These are phyloP conservation scores for Neostapfia colusana DNA, from an alignment of 176 grass and related monocot genomes.

Conservation along the genomic window DNA sequence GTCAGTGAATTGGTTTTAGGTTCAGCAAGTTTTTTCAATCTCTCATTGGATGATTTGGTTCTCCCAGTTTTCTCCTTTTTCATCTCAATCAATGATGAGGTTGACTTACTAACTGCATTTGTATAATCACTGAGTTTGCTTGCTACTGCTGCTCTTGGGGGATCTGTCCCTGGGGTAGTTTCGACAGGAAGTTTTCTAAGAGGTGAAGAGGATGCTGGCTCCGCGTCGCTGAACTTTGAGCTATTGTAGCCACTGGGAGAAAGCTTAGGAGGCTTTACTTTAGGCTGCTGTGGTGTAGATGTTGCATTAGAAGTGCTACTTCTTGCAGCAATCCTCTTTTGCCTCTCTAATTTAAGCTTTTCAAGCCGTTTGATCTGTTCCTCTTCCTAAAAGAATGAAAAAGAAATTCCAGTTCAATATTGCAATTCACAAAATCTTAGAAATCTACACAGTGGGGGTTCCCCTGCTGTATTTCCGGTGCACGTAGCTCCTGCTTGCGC, in stretches of 20 bases:
- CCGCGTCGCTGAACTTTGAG: constrained; percentile 53
- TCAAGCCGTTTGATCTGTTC: constrained; percentile 89
- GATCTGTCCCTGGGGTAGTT: constrained; percentile 48
- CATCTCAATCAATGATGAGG: constrained; percentile 56
- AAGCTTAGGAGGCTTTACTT: constrained; percentile 56
- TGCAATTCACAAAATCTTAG: constrained; percentile 5
- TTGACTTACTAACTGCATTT: constrained; percentile 65
- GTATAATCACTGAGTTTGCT: constrained; percentile 38
- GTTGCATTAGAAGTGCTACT: constrained; percentile 38
- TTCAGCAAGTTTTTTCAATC: constrained; percentile 66
- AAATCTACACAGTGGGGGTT: background rate
- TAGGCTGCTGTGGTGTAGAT: constrained; percentile 47
- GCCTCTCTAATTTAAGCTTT: constrained; percentile 80
- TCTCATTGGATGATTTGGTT: constrained; percentile 49
- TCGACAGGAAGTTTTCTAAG: constrained; percentile 38
- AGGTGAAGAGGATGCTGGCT: constrained; percentile 54
- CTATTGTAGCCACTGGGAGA: constrained; percentile 53
- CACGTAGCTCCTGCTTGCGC: too few relatives aligned
- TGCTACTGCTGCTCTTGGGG: constrained; percentile 38
- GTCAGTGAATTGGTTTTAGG: constrained; percentile 37
- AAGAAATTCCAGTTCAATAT: background rate
- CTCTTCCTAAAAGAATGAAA: constrained; percentile 59
- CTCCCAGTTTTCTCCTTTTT: constrained; percentile 68
- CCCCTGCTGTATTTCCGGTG: too few relatives aligned
- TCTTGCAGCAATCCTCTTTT: constrained; percentile 91